Evolutionary conservation across 1,139 yeast genomes (phyloP).

Genomic region (Arxiozyma slooffiae): DNA sequence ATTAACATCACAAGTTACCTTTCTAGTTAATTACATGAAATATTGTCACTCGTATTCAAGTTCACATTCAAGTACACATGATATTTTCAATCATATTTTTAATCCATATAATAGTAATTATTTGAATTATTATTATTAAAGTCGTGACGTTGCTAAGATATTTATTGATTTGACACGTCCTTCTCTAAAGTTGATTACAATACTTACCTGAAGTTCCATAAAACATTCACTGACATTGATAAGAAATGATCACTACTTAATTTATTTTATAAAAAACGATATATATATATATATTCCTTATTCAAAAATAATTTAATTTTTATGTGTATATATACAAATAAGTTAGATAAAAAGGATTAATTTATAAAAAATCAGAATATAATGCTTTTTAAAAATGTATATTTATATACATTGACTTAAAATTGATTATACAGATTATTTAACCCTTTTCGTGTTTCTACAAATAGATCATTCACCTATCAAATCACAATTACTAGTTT

Average conservation of each 20-base stretch:
- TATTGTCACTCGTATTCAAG: slow-evolving; percentile 4
- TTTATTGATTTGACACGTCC: slow-evolving; percentile 52
- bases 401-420: too few relatives aligned
- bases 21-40: not conserved
- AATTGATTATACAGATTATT: too few relatives aligned
- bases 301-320: not conserved
- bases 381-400: too few relatives aligned
- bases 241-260: not conserved
- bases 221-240: slow-evolving; percentile 8
- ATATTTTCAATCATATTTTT: slow-evolving; percentile 21
- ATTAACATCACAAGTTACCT: slow-evolving; percentile 9
- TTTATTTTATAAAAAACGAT: too few relatives aligned
- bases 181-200: slow-evolving; percentile 47
- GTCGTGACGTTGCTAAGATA: slow-evolving; percentile 52
- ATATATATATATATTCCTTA: too few relatives aligned
- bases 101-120: slow-evolving; percentile 28
- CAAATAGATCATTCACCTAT: too few relatives aligned
- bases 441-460: not conserved
- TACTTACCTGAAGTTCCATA: slow-evolving; percentile 43
- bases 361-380: too few relatives aligned
- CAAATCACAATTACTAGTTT: not conserved
- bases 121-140: slow-evolving; percentile 44
- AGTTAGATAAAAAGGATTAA: too few relatives aligned
- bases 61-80: slow-evolving; percentile 30
- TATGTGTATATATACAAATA: not conserved